A percentile compares a stretch with the other conserved stretches of the same genome.
phyloP scores from a whole-genome alignment of 2,329 filamentous ascomycete species.

The Colletotrichum brevisporum region DNA sequence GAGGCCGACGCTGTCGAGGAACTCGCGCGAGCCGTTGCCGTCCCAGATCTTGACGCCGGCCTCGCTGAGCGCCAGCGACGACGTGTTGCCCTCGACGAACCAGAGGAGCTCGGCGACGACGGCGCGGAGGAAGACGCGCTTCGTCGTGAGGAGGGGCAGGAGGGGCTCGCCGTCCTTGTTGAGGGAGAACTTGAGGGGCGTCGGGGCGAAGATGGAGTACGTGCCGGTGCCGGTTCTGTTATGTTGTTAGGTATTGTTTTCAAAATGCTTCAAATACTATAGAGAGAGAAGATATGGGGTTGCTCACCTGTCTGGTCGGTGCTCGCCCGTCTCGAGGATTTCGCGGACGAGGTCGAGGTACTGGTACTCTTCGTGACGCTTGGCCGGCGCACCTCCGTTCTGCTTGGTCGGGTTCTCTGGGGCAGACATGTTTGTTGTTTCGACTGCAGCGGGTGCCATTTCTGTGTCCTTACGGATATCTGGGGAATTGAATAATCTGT shows the following conservation, averaged over 20 bases:
- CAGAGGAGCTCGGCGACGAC: slow-evolving; percentile 94
- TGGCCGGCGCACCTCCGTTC: slow-evolving; percentile 19
- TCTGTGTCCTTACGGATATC: neutral
- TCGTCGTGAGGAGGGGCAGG: slow-evolving; percentile 95
- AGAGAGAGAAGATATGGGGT: too few relatives aligned
- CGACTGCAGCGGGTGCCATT: slow-evolving; percentile 33
- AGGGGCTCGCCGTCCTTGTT: slow-evolving; percentile 74
- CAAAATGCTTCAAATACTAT: neutral
- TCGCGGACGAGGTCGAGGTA: slow-evolving; percentile 91
- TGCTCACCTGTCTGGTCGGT: slow-evolving; percentile 84
- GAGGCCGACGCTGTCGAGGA: slow-evolving; percentile 88
- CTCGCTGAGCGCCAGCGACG: slow-evolving; percentile 80
- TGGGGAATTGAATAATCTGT: neutral
- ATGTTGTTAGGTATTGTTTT: slow-evolving; percentile 5
- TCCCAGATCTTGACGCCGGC: slow-evolving; percentile 98
- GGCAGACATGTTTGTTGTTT: slow-evolving; percentile 12
- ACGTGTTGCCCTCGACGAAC: slow-evolving; percentile 91
- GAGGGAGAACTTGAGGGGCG: slow-evolving; percentile 88
- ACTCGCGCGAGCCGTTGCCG: slow-evolving; percentile 92
- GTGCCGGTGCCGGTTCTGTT: slow-evolving; percentile 92
- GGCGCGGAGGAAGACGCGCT: slow-evolving; percentile 93
- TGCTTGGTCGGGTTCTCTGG: slow-evolving; percentile 26
- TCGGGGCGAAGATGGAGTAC: slow-evolving; percentile 88
- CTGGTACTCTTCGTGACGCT: slow-evolving; percentile 87
- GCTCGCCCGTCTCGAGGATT: slow-evolving; percentile 87